Percentiles rank a stretch among this genome's conserved stretches.
phyloP scores from a whole-genome alignment of 129 eudicot genomes.

The Dittrichia graveolens region DNA sequence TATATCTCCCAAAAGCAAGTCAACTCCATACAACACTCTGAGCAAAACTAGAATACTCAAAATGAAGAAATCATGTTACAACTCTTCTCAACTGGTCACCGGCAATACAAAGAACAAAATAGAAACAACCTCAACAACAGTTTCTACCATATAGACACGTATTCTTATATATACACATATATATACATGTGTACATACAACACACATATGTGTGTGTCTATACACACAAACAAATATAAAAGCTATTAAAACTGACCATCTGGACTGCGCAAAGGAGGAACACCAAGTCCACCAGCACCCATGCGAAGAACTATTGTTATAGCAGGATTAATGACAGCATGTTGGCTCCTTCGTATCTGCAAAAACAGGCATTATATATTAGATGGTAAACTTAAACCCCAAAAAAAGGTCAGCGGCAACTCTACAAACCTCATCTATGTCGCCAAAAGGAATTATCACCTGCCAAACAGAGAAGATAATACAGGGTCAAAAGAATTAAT shows the following conservation, averaged over 20 bases:
- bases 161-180: neutral
- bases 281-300: conserved; percentile 99
- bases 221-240: neutral
- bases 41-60: too few relatives aligned
- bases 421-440: conserved; percentile 85
- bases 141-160: too few relatives aligned
- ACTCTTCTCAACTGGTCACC: too few relatives aligned
- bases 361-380: conserved; percentile 23
- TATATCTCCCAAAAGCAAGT: too few relatives aligned
- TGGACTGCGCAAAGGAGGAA: conserved; percentile 95
- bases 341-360: conserved; percentile 96
- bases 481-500: conserved; percentile 21
- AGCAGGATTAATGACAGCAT: conserved; percentile 95
- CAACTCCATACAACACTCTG: too few relatives aligned
- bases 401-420: neutral
- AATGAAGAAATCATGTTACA: too few relatives aligned
- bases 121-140: too few relatives aligned
- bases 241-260: conserved; percentile 67
- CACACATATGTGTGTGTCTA: neutral
- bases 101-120: too few relatives aligned
- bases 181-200: too few relatives aligned
- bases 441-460: conserved; percentile 92
- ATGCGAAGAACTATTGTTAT: conserved; percentile 83
- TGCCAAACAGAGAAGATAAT: conserved; percentile 35
- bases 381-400: conserved; percentile 1